Percentiles rank a stretch among this genome's conserved stretches.
Evolutionary conservation across 352 stramenopile species (phyloP).

Genomic region (Pythium volutum): DNA sequence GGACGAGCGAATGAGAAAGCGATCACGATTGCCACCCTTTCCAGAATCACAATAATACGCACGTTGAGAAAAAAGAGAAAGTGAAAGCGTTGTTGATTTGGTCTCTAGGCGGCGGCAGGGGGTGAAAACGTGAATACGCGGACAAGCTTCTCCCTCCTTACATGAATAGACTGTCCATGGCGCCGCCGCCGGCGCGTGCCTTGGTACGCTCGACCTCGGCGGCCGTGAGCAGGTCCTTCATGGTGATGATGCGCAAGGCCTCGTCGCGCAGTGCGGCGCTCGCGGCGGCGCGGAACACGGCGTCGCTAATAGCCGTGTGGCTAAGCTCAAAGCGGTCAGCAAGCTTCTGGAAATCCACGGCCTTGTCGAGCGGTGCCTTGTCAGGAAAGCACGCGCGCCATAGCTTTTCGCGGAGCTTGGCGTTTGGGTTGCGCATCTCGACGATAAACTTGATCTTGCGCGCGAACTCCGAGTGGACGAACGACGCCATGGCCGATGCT

Average conservation of each 20-base stretch:
- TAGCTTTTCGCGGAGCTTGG: constrained; percentile 64
- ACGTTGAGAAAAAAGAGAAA: too few relatives aligned
- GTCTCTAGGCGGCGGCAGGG: too few relatives aligned
- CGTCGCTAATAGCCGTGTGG: constrained; percentile 75
- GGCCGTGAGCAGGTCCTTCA: constrained; percentile 75
- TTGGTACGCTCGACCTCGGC: constrained; percentile 77
- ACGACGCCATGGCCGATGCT: constrained; percentile 35
- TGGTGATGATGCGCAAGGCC: constrained; percentile 57
- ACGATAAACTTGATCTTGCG: constrained; percentile 85
- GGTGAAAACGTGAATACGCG: too few relatives aligned
- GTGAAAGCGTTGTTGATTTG: too few relatives aligned
- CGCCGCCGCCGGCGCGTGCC: constrained; percentile 44
- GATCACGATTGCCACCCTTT: too few relatives aligned
- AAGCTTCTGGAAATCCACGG: constrained; percentile 66
- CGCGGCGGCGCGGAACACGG: constrained; percentile 77
- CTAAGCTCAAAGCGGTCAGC: constrained; percentile 74
- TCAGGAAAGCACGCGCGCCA: constrained; percentile 76
- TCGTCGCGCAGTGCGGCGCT: constrained; percentile 66
- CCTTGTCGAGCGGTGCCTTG: constrained; percentile 57
- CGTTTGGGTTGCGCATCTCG: constrained; percentile 77
- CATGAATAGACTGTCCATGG: constrained; percentile 83
- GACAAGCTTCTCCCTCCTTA: constrained; percentile 25
- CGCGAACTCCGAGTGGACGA: constrained; percentile 65
- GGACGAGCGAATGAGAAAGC: too few relatives aligned
- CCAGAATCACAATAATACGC: too few relatives aligned